phyloP scores from a whole-genome alignment of 176 grass and related monocot species.

The Eragrostis nindensis region DNA sequence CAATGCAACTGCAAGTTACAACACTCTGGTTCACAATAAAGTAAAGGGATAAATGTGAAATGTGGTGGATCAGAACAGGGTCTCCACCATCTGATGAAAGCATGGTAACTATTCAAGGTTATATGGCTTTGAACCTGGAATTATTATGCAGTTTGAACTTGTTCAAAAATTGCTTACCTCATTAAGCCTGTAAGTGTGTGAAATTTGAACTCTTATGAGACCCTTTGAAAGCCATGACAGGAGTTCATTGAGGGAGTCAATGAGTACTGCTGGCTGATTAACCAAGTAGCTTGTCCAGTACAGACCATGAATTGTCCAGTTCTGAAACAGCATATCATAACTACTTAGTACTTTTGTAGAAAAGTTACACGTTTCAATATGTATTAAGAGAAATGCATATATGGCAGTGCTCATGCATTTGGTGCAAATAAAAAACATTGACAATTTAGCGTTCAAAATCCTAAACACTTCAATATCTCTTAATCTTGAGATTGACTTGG shows the following conservation, averaged over 20 bases:
- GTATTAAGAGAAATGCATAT: not conserved
- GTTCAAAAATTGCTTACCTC: conserved; percentile 53
- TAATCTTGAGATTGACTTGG: not conserved
- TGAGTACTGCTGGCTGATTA: conserved; percentile 60
- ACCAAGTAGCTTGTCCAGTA: conserved; percentile 76
- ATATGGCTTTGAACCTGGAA: conserved; percentile 6
- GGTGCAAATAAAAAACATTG: conserved; percentile 1
- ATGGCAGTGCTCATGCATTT: not conserved
- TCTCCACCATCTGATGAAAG: conserved; percentile 15
- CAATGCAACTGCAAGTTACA: conserved; percentile 40
- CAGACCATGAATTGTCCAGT: conserved; percentile 94
- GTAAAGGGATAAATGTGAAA: not conserved
- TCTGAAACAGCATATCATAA: conserved; percentile 60
- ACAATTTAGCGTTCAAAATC: conserved; percentile 13
- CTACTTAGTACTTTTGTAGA: conserved; percentile 2
- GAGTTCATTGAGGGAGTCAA: conserved; percentile 76
- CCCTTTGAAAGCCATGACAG: conserved; percentile 89
- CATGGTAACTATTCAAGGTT: not conserved
- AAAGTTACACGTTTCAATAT: not conserved
- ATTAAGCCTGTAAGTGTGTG: conserved; percentile 68
- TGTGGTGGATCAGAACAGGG: conserved; percentile 36
- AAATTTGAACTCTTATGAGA: conserved; percentile 69
- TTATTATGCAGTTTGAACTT: not conserved
- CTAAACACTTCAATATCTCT: not conserved
- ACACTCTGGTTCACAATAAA: not conserved